Evolutionary conservation across 2,329 filamentous ascomycete genomes (phyloP), one percentile per base, ranked within the genome.

Genomic region (Myriangium duriaei): DNA sequence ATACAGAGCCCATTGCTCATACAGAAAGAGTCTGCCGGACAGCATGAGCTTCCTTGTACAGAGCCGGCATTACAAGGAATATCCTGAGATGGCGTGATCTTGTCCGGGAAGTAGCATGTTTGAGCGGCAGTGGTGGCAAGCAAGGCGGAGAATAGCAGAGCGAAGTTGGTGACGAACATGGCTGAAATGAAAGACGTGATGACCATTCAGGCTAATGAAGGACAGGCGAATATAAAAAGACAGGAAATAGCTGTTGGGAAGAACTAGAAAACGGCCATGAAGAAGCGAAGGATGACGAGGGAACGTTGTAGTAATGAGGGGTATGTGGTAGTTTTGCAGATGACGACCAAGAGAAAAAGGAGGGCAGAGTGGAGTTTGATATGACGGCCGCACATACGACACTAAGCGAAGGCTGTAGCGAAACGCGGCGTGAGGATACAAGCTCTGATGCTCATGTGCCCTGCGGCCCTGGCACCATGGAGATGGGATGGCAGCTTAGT

Each of bases 1-100:
- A 49, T 53, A 40, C 53, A 57, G 11, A 56, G 41, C 14, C 54
- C 53, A 42, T 51, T 51, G 19, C 50, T 49, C 47, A 56, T 31
- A 35, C 54, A 55, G 34, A 51, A 52, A 4, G 50, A 41, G 29
- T 46, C 41, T 17, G 47, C 37, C 7, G 41, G 42, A 38, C 54
- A 57, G 38, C 54, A 57, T n/a, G 51, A 44, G 11, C 49, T 49
- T 14, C 41, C 40, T 6, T 31, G 30, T 11, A 30, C 32, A 19
- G 21, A 40, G 24, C 40, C 36, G 32, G n/a, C 7, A n/a, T 38
- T 44, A 40, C 50, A 53, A 11, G 49, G 42, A 9, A 46, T 41
- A 40, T 53, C 46, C 12, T 32, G 45, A n/a, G 52, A 50, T 14
- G 42, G 26, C 4, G 42, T 43, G 9, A 44, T 41, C 26, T 48